phyloP scores from a whole-genome alignment of 306 rosid species.

The Albizia julibrissin region DNA sequence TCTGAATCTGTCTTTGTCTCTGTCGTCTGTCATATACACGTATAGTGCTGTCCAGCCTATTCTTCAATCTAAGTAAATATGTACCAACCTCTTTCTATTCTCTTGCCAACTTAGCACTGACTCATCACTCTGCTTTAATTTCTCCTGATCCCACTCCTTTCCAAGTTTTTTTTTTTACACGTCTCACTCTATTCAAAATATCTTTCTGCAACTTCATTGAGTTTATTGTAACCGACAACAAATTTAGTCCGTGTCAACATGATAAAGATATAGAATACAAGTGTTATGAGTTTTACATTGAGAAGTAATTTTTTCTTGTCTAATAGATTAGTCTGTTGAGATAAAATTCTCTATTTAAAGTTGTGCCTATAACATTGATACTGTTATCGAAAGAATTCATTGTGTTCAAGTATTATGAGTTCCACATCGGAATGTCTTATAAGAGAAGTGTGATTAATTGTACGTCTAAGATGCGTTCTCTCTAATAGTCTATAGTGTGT shows the following conservation, averaged over 20 bases:
- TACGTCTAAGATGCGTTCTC: too few species aligned
- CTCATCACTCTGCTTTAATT: neutral
- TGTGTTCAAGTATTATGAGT: too few species aligned
- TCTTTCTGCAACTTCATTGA: neutral
- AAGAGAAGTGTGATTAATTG: too few species aligned
- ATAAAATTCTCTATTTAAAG: neutral
- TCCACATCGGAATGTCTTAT: too few species aligned
- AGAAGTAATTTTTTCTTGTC: neutral
- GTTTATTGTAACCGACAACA: neutral
- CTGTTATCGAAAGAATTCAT: neutral
- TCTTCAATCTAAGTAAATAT: neutral
- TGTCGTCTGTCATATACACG: neutral
- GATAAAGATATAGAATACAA: neutral
- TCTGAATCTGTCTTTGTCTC: neutral
- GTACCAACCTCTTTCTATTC: neutral
- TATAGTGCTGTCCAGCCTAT: constrained; percentile 32
- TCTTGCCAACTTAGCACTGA: neutral
- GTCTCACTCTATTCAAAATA: neutral
- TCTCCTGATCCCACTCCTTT: neutral
- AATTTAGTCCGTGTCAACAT: neutral
- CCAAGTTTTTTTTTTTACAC: neutral
- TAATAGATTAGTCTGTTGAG: neutral
- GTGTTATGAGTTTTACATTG: neutral
- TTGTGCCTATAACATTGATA: neutral
- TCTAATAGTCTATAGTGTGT: too few species aligned